phyloP scores from a whole-genome alignment of 768 basidiomycete genomes.

The Neoboletus subvelutipes region DNA sequence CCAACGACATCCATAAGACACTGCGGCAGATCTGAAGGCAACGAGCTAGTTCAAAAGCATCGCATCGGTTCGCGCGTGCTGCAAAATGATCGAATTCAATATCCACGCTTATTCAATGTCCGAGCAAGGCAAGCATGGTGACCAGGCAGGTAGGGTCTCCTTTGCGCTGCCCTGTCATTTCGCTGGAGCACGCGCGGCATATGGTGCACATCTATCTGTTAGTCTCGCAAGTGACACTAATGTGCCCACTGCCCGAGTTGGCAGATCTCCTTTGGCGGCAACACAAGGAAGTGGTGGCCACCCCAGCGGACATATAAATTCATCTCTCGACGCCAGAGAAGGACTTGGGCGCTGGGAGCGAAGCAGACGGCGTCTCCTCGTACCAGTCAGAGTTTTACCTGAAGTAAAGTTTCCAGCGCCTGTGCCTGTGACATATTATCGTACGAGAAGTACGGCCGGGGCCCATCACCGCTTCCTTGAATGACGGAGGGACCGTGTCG shows the following conservation, averaged over 20 bases:
- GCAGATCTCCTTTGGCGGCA: conserved; percentile 6
- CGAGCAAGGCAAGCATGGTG: background rate
- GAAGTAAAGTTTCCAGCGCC: background rate
- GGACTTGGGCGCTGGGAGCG: background rate
- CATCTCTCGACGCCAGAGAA: background rate
- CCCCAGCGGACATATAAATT: background rate
- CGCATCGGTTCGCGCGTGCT: background rate
- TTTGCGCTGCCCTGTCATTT: background rate
- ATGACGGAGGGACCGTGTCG: conserved; percentile 5
- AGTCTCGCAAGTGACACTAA: background rate
- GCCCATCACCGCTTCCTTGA: conserved; percentile 11
- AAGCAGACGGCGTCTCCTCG: conserved; percentile 5
- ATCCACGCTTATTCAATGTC: background rate
- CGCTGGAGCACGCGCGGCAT: background rate
- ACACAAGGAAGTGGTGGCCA: conserved; percentile 2
- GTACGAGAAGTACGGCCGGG: conserved; percentile 10
- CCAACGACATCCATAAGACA: background rate
- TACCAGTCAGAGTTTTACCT: conserved; percentile 10
- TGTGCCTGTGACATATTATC: conserved; percentile 7
- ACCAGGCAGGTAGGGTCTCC: background rate
- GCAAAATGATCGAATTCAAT: background rate
- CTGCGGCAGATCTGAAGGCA: background rate
- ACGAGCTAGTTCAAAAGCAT: background rate
- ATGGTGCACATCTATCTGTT: background rate
- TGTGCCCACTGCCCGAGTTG: background rate